Base-by-base conservation (phyloP, 768 basidiomycete species). In the Amylocystis lapponica region DNA sequence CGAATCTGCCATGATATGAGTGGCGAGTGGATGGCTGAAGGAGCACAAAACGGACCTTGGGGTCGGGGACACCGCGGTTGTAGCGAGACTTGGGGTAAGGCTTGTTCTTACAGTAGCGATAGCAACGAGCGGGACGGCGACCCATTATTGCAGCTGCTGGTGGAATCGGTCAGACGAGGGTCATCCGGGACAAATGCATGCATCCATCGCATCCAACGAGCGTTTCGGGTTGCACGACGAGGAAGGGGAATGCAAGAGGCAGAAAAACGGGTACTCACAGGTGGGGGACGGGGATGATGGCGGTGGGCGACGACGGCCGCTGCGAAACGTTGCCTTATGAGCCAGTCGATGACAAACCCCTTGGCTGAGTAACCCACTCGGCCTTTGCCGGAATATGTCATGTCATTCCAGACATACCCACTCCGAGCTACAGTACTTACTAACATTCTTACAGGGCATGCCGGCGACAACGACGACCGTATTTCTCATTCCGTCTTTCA, bases 41-140 rank as follows among this genome's bases (percentile, higher is more conserved):
- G 21, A 5, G 4, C 31, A 33, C 31, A 26, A n/a, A 5, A 62
- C 69, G 44, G 23, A 81, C 89, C 76, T 93, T 96, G 55, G 93
- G 68, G 62, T 97, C 95, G 56, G 95, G 95, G 29, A 97, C 94
- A 89, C 92, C 93, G 73, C 93, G 91, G 74, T 95, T 95, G 77
- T 95, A 95, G 61, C 91, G 71, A 41, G 84, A 88, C 71, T 92
- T 94, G 46, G 89, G 91, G 74, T 88, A 94, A 20, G 95, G 93
- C 81, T 98, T 97, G 81, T 94, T 95, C 75, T 97, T 97, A 81
- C 93, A 97, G 76, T 97, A 97, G 56, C 93, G 86, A 75, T 95
- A 95, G 81, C 92, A 96, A 60, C 89, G 86, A 70, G 93, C 91
- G 52, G 93, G 92, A 76, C 92, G 89, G 66, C 92, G 90, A 79